Base-by-base conservation (phyloP, 1,284 basidiomycete species). In the Ganoderma lucidum region DNA sequence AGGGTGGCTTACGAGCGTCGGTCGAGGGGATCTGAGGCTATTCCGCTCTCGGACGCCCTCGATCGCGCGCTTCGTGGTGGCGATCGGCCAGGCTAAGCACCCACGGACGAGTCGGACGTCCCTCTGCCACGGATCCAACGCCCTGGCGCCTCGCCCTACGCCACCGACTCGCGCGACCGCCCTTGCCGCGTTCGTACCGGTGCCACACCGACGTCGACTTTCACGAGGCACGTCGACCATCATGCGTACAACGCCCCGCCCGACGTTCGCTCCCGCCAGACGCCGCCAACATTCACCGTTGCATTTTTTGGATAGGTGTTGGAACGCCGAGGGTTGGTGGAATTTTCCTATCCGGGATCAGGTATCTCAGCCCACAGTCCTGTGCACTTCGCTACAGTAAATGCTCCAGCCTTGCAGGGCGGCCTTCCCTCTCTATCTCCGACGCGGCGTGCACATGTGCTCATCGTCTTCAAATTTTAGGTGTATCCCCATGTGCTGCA, bases 331-430 rank as follows among this genome's bases (percentile, higher is more conserved):
- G 48, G 48, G 48, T 53, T 53, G 48, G 48, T 53, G 48, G 9
- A 53, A 53, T 28, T 53, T 53, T 53, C 48, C 48, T 53, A 53
- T 53, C 48, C 48, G 23, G 48, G 48, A 53, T 53, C 23, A 28
- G 23, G 6, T n/a, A 28, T 53, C 23, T 53, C 23, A 14, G 48
- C 48, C 23, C 48, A 23, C 48, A 9, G 23, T n/a, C 23, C 48
- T 14, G 48, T 28, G 12, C 23, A 53, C n/a, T 14, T n/a, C 12
- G 48, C 23, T 28, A 28, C 48, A 23, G 48, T 14, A 53, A 53
- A 15, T 12, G 1, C 23, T 23, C 23, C 23, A 23, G 23, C 23
- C 23, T n/a, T 28, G 3, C 48, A 14, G 48, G 23, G 23, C 10
- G 23, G 23, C 9, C 15, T 28, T 53, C 48, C 3, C 48, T 53